Evolutionary conservation across 345 rosid genomes (phyloP).

Genomic region (Eucalyptus brandiana): DNA sequence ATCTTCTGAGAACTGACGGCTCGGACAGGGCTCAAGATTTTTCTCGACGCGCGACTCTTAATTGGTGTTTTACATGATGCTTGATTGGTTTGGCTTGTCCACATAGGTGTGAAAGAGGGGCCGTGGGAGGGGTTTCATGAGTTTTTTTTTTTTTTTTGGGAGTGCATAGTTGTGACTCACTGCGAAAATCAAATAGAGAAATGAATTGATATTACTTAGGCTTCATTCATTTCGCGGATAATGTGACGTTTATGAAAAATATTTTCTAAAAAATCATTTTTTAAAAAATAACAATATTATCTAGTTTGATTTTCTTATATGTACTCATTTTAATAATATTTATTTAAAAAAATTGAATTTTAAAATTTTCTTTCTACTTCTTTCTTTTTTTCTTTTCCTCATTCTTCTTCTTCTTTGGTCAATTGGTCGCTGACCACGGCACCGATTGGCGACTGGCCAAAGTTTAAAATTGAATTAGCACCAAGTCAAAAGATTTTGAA

Average conservation of each 20-base stretch:
- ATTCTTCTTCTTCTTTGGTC: too few relatives aligned
- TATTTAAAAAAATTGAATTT: too few relatives aligned
- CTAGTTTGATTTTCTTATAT: too few relatives aligned
- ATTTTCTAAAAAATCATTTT: too few relatives aligned
- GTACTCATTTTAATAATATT: too few relatives aligned
- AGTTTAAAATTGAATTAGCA: rapidly evolving
- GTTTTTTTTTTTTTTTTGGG: neutral
- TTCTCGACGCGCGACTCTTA: neutral
- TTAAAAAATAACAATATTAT: too few relatives aligned
- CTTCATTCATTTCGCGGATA: rapidly evolving
- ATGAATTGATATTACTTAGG: too few relatives aligned
- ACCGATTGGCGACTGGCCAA: rapidly evolving
- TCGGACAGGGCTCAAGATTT: slow-evolving; percentile 19
- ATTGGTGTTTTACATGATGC: neutral
- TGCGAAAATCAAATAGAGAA: neutral
- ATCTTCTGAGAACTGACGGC: slow-evolving; percentile 19
- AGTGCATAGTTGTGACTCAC: neutral
- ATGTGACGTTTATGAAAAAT: rapidly evolving
- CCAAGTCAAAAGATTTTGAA: too few relatives aligned
- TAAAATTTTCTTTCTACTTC: rapidly evolving
- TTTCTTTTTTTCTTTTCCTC: too few relatives aligned
- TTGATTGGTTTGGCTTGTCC: neutral
- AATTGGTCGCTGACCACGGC: rapidly evolving
- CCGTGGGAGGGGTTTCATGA: too few relatives aligned
- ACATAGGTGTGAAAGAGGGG: neutral